These are phyloP conservation scores for Sparassis latifolia DNA, from an alignment of 1,284 basidiomycete species.

Conservation along the genomic window DNA sequence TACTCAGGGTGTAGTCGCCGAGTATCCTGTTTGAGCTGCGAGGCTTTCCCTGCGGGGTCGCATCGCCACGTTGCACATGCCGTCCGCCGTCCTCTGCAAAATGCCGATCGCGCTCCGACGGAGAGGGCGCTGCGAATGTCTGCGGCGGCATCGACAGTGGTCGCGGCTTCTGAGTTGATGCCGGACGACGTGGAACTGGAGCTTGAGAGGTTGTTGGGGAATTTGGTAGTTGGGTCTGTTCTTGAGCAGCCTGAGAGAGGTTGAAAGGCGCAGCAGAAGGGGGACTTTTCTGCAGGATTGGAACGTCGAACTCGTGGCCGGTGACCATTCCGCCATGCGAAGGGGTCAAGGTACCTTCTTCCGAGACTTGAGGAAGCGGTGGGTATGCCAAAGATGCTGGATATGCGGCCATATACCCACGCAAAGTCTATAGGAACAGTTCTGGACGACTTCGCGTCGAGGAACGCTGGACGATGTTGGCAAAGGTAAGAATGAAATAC, in stretches of 20 bases:
- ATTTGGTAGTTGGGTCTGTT: neutral
- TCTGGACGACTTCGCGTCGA: neutral
- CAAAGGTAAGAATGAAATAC: too few species aligned
- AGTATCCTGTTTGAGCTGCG: slow-evolving; percentile 58
- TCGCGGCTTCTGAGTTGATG: slow-evolving; percentile 38
- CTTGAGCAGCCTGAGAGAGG: slow-evolving; percentile 11
- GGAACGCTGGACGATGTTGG: neutral
- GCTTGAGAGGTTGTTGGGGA: slow-evolving; percentile 5
- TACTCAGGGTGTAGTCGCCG: slow-evolving; percentile 94
- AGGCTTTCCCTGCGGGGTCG: slow-evolving; percentile 25
- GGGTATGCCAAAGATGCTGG: slow-evolving; percentile 27
- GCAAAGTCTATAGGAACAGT: slow-evolving; percentile 4
- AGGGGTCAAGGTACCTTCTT: slow-evolving; percentile 42
- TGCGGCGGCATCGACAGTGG: slow-evolving; percentile 65
- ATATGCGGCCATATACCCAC: slow-evolving; percentile 29
- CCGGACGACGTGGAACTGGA: slow-evolving; percentile 20
- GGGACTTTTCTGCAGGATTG: slow-evolving; percentile 25
- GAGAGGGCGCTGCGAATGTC: slow-evolving; percentile 31
- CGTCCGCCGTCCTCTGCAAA: slow-evolving; percentile 25
- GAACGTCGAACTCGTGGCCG: slow-evolving; percentile 54
- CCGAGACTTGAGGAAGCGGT: slow-evolving; percentile 35
- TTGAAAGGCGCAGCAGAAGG: slow-evolving; percentile 27
- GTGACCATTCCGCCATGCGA: slow-evolving; percentile 51
- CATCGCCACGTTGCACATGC: slow-evolving; percentile 25
- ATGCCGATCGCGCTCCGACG: slow-evolving; percentile 24